Evolutionary conservation across 2,329 filamentous ascomycete genomes (phyloP), one percentile per base, ranked within the genome.

Genomic region (Drechslerella stenobrocha): DNA sequence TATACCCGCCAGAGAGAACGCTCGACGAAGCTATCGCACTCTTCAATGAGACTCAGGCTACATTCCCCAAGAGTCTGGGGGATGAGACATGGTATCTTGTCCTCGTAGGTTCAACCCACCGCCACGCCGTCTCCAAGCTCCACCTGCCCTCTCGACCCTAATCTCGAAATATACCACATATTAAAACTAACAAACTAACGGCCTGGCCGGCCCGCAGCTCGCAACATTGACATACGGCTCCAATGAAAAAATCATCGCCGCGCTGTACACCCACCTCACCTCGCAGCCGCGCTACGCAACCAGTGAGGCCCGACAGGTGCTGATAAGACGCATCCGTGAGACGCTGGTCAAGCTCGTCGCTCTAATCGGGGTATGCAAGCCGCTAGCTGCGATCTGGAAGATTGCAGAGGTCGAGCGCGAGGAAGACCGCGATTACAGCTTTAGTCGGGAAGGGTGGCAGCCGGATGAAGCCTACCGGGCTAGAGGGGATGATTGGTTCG

Each of bases 351-450:
- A 87, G 74, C 75, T 79, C n/a, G 77, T 83, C 8, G 77, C 78
- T 9, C 76, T 86, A 1, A 78, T 84, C 13, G 84, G 84, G 0
- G 82, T 86, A 0, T 84, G 82, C 74, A 86, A 84, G 72, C 83
- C 83, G 5, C 74, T 87, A 2, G 83, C 85, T 71, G 80, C 82
- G 0, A 80, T 85, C 42, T 77, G 84, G 5, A 77, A 79, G n/a
- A 84, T 85, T 53, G 77, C 75, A 59, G 76, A 78, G 13, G 73
- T 81, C 7, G 82, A 84, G 70, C 74, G 73, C 23, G 77, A 77
- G 0, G 83, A 85, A 72, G 84, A 87, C 71, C 81, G 79, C 52
- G 84, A 87, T 70, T 81, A 78, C 57, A 79, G 76, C 2, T 77
- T 76, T 59, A 82, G 81, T 2, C 80, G 84, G 70, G 78, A 83